Evolutionary conservation across 2,329 filamentous ascomycete genomes (phyloP).

Genomic region (Phaeosphaeria sp.): DNA sequence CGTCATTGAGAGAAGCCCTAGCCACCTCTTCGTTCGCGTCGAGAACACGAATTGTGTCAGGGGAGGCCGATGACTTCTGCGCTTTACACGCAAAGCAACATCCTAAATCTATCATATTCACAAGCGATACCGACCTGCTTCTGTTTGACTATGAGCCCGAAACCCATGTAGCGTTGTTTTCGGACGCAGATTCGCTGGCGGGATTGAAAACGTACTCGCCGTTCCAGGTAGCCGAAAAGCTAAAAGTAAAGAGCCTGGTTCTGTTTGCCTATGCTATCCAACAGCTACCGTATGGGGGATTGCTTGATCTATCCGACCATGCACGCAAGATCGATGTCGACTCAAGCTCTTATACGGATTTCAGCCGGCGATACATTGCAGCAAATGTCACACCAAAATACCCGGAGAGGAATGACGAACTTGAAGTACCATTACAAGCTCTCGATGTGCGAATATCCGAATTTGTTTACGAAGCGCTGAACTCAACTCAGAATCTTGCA

Average conservation of each 20-base stretch:
- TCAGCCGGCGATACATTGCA: constrained; percentile 37
- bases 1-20: constrained; percentile 76
- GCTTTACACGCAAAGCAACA: constrained; percentile 66
- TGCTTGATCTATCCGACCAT: constrained; percentile 34
- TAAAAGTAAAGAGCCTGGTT: constrained; percentile 52
- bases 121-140: constrained; percentile 86
- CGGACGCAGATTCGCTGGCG: constrained; percentile 61
- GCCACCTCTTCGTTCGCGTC: constrained; percentile 50
- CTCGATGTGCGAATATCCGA: constrained; percentile 45
- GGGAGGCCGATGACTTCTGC: constrained; percentile 86
- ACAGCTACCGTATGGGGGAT: constrained; percentile 36
- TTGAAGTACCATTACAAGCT: constrained; percentile 20
- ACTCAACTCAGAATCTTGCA: constrained; percentile 18
- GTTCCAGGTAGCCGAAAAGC: constrained; percentile 51
- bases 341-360: constrained; percentile 32
- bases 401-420: not conserved
- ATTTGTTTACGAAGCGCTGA: constrained; percentile 31
- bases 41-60: constrained; percentile 69
- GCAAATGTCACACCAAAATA: constrained; percentile 10
- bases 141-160: constrained; percentile 71
- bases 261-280: constrained; percentile 52
- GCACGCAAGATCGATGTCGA: constrained; percentile 28
- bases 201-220: constrained; percentile 52
- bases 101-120: constrained; percentile 70
- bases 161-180: constrained; percentile 72